Conservation (phyloP, 2,329 filamentous ascomycete genomes). For the Aspergillus glaucus region DNA sequence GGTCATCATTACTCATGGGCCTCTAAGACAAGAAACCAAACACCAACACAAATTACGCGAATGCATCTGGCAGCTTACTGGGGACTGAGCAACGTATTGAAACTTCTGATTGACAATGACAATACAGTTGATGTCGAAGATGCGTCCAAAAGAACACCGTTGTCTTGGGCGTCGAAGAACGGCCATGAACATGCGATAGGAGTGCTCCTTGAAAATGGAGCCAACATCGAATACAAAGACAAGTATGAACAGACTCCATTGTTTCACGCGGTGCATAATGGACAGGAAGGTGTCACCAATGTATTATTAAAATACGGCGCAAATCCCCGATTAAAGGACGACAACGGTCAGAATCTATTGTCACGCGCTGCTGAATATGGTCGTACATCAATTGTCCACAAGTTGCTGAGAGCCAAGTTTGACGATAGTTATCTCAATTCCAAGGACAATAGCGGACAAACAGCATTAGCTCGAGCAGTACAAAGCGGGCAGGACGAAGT, state of each 20-base stretch:
- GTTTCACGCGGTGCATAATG: background rate
- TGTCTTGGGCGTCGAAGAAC: background rate
- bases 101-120: background rate
- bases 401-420: no score
- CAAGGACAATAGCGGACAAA: no score
- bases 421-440: no score
- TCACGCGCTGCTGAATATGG: background rate
- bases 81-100: background rate
- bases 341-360: background rate
- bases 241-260: background rate
- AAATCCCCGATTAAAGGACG: no score
- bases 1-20: no score
- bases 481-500: no score
- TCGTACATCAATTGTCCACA: background rate
- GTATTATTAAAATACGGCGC: background rate
- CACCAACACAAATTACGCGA: no score
- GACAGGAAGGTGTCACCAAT: background rate
- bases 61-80: background rate
- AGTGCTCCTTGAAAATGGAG: background rate
- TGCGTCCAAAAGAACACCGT: background rate
- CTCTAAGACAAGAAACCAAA: no score
- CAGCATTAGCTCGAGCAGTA: no score
- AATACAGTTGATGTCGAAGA: background rate
- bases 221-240: background rate
- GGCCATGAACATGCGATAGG: background rate